Base-by-base conservation (phyloP, 1,139 yeast species). In the Blastobotrys indianensis region DNA sequence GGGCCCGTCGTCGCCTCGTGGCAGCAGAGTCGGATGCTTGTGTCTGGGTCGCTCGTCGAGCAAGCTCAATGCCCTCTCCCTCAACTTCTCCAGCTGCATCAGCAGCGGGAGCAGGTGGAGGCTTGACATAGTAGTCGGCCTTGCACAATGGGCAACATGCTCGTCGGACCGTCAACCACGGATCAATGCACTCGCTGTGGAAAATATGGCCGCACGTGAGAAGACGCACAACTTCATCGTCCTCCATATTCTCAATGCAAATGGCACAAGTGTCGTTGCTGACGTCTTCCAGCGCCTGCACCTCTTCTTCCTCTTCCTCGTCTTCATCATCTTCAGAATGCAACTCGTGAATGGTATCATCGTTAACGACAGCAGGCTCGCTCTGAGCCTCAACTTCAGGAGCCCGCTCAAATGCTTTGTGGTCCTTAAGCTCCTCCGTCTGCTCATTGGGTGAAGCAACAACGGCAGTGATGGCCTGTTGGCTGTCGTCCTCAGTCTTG, bases 111-210 rank as follows among this genome's bases (percentile, higher is more conserved):
- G 44, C 54, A 2, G 60, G 58, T 35, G 53, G 55, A 12, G 63
- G 63, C 25, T 20, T 20, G 50, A 54, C 57, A 49, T 58, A 64
- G 50, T 60, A 64, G 48, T 63, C 68, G n/a, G 56, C 69, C 60
- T 85, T 84, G 65, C 95, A 86, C 72, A 82, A 78, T 7, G 95
- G 95, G 60, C 95, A 86, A 58, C 87, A 82, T 1, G 92, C 92
- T 46, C 85, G 73, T 53, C 92, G 70, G 50, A 76, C 76, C 3
- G 80, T 80, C 42, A 86, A 68, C 95, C 95, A 85, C 1, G 92
- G 92, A 56, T 84, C 94, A 42, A 86, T 71, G 64, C 95, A 86
- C 23, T 74, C 80, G 9, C 82, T 73, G 60, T 86, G 95, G 73
- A 81, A 86, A 2, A 83, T 87, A 64, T 86, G 95, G 2, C 92